phyloP scores from a whole-genome alignment of 1,139 yeast genomes.

The Nadsonia commutata region DNA sequence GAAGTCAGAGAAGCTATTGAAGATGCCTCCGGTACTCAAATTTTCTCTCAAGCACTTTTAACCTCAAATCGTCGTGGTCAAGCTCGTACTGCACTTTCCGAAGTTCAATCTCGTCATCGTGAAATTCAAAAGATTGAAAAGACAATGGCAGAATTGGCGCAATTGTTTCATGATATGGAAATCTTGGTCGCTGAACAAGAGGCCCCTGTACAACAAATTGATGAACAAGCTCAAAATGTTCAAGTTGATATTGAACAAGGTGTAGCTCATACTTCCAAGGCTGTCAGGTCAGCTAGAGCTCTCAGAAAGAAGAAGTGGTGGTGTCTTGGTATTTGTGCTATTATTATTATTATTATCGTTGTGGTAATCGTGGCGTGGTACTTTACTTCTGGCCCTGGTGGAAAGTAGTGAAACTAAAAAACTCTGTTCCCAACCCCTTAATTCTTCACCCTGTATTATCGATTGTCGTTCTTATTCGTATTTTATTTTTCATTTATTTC shows the following conservation, averaged over 20 bases:
- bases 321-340: constrained; percentile 57
- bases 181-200: constrained; percentile 93
- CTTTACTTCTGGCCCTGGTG: background rate
- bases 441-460: too few relatives aligned
- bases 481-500: too few relatives aligned
- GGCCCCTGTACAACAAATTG: constrained; percentile 70
- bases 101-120: constrained; percentile 91
- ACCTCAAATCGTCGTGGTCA: constrained; percentile 93
- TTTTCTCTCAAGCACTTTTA: constrained; percentile 85
- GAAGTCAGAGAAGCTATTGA: constrained; percentile 77
- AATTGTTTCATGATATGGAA: constrained; percentile 92
- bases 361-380: constrained; percentile 25
- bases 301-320: constrained; percentile 89
- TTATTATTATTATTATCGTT: constrained; percentile 54
- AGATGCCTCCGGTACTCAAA: constrained; percentile 75
- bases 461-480: too few relatives aligned
- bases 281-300: constrained; percentile 74
- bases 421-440: too few relatives aligned
- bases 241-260: constrained; percentile 90
- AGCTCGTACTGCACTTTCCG: constrained; percentile 88
- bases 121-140: constrained; percentile 90
- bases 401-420: too few relatives aligned
- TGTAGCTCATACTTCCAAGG: constrained; percentile 85
- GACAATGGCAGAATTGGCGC: constrained; percentile 91
- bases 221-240: constrained; percentile 67